Evolutionary conservation across 805 yeast species (phyloP), one percentile per base, ranked within the genome.

Genomic region (Osmozyma mogii): DNA sequence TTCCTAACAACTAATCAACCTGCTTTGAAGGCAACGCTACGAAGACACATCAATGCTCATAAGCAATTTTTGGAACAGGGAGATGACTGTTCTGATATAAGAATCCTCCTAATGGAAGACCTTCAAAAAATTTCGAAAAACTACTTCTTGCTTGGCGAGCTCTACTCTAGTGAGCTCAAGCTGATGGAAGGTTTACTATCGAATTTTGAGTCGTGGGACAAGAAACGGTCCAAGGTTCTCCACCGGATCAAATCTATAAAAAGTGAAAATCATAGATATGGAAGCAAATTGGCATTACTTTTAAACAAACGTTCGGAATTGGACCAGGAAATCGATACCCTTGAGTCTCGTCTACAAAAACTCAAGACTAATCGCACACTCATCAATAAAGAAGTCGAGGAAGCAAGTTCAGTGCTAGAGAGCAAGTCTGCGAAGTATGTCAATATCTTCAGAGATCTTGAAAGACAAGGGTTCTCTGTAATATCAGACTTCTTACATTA

Each of bases 381-480:
- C 3, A 30, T 72, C 1, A 40, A 44, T 7, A 30, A 39, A 7
- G 77, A 71, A 40, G 49, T 71, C 17, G 50, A 55, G 15, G 61
- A 59, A 12, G 60, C 77, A 1, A 62, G 68, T 39, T 70, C 76
- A 3, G 58, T 72, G 3, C 38, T 72, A 15, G 78, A 72, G 32
- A 65, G 71, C 33, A 61, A 56, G 36, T 45, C 72, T 0, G 63
- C 71, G 9, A 58, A 58, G 24, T 68, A 63, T 35, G 61, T 61
- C 10, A 65, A 65, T 21, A 43, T 59, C 16, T 61, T 69, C 27
- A 52, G 51, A 16, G 50, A 49, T 4, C 45, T 67, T 15, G 73
- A 68, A 27, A 32, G 22, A 2, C 39, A 46, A n/a, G 75, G 71
- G 11, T 47, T 38, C 26, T 42, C 41, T 1, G 61, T 64, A 1